Evolutionary conservation across 495 filamentous ascomycete species (phyloP), one percentile per base, ranked within the genome.

Genomic region (Penicillium paradoxum): DNA sequence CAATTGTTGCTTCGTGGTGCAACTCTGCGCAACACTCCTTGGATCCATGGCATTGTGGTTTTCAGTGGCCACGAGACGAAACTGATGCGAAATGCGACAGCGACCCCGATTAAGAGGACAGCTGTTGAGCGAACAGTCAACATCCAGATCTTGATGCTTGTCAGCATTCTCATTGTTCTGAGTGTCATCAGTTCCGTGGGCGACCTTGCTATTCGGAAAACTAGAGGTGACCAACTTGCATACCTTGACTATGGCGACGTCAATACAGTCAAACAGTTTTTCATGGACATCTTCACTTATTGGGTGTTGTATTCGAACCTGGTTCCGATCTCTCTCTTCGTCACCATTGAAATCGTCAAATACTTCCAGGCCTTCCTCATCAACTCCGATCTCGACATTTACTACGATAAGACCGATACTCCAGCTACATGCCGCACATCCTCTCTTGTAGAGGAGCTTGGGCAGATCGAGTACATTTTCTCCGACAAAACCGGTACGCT

Each of bases 11-110:
- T 99, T 33, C 83, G 95, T 72, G 95, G 95, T 41, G 95, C 95
- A 11, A 97, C 93, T 4, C 74, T 99, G 37, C 81, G 95, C 48
- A 99, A 99, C 59, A 99, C 95, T 9, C 92, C 92, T 18, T 99
- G 95, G 95, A 84, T 99, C 48, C 90, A 97, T 67, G 95, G 91
- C 27, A 83, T 93, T 48, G 95, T 97, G 54, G 91, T 97, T 14
- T 99, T 99, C 58, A 99, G 91, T 17, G 95, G 95, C 50, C 95
- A 99, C 67, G 92, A 99, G 73, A 97, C 95, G 24, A 99, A 99
- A 68, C 77, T 99, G 60, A 97, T 99, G 95, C 83, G 95, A 51
- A 99, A 99, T 67, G 95, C 95, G 24, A 97, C 92, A 8, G 95
- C 95, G 11, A 87, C 95, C 2, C 93, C 95, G 32, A 97, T 99